Conservation (phyloP, 805 yeast genomes). For the Teunomyces gatunensis region DNA sequence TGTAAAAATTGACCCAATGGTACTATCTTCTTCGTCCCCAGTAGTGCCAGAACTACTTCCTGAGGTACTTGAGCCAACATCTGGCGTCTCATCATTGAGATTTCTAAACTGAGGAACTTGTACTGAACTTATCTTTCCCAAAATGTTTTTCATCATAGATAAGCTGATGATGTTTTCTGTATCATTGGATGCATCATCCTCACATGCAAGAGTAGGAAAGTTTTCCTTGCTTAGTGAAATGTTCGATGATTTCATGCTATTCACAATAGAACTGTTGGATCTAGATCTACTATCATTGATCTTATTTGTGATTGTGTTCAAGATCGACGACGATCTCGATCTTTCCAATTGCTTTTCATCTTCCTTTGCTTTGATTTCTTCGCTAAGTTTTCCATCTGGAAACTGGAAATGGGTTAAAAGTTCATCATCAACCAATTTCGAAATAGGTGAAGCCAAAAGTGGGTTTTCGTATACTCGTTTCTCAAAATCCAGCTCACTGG, state of each 20-base stretch:
- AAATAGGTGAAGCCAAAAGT: constrained; percentile 5
- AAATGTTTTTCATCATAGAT: constrained; percentile 32
- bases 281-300: constrained; percentile 32
- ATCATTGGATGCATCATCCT: constrained; percentile 13
- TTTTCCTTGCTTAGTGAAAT: constrained; percentile 18
- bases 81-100: constrained; percentile 11
- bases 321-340: constrained; percentile 38
- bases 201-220: constrained; percentile 23
- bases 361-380: constrained; percentile 14
- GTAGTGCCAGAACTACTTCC: background rate
- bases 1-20: constrained; percentile 2
- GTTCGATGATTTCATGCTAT: constrained; percentile 16
- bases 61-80: background rate
- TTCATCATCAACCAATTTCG: constrained; percentile 30
- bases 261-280: constrained; percentile 30
- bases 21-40: constrained; percentile 7
- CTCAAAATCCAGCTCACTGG: constrained; percentile 5
- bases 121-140: constrained; percentile 34
- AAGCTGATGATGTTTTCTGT: constrained; percentile 21
- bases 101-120: constrained; percentile 22
- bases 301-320: constrained; percentile 33
- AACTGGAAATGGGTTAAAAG: constrained; percentile 24
- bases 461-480: background rate
- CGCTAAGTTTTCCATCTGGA: constrained; percentile 22
- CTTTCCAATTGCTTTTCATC: constrained; percentile 14